Percentiles rank a stretch among this genome's conserved stretches.
These are phyloP conservation scores for Psilocybe azurescens DNA, from an alignment of 768 basidiomycete genomes.

Conservation along the genomic window DNA sequence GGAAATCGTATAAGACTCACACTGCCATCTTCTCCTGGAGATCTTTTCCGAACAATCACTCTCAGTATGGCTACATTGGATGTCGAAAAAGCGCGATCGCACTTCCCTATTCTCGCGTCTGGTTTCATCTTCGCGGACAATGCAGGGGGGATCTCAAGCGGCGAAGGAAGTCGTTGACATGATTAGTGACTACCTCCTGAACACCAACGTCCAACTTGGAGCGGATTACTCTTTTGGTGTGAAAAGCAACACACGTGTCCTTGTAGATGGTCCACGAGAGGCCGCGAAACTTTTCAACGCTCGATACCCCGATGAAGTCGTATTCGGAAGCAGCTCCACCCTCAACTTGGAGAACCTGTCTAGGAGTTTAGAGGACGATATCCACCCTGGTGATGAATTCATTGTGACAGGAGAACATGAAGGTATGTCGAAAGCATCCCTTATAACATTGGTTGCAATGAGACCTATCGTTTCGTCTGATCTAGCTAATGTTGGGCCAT, in stretches of 20 bases:
- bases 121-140: slow-evolving; percentile 78
- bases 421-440: slow-evolving; percentile 42
- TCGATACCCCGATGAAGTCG: slow-evolving; percentile 61
- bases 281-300: slow-evolving; percentile 71
- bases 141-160: slow-evolving; percentile 77
- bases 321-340: slow-evolving; percentile 71
- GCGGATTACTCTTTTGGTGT: slow-evolving; percentile 70
- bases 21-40: neutral
- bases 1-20: neutral
- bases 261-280: slow-evolving; percentile 52
- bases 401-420: slow-evolving; percentile 84
- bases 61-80: slow-evolving; percentile 29
- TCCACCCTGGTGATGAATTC: slow-evolving; percentile 71
- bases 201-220: slow-evolving; percentile 78
- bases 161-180: slow-evolving; percentile 58
- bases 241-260: slow-evolving; percentile 52
- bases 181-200: slow-evolving; percentile 69
- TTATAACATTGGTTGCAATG: neutral
- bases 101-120: slow-evolving; percentile 64
- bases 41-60: neutral
- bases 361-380: slow-evolving; percentile 57
- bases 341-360: slow-evolving; percentile 74
- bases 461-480: neutral
- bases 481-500: slow-evolving; percentile 74
- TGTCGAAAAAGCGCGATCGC: slow-evolving; percentile 55